A percentile compares a stretch with the other conserved stretches of the same genome.
phyloP scores from a whole-genome alignment of 306 rosid species.

The Vigna hirtella region DNA sequence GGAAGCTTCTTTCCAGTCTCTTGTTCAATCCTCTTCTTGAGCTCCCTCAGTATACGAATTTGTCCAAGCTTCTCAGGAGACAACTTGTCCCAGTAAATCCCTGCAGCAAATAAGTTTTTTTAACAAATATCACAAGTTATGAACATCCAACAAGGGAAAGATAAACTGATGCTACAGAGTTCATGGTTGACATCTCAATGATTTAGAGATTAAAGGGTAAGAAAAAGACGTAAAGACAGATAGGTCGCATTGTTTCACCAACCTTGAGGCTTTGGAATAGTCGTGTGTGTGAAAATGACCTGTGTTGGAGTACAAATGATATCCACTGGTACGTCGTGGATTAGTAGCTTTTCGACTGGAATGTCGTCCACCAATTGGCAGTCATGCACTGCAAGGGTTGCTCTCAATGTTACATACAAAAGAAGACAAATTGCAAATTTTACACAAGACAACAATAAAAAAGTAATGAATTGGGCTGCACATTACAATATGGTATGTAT shows the following conservation, averaged over 20 bases:
- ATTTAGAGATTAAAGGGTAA: neutral
- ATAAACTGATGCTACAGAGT: constrained; percentile 21
- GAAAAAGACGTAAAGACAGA: neutral
- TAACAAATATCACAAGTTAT: neutral
- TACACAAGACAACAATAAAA: neutral
- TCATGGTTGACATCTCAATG: constrained; percentile 8
- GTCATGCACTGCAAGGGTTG: constrained; percentile 71
- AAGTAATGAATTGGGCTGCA: neutral
- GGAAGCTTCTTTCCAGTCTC: constrained; percentile 81
- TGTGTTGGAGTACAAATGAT: constrained; percentile 88
- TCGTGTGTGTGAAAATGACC: constrained; percentile 70
- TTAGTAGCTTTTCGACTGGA: constrained; percentile 75
- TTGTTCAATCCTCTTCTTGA: constrained; percentile 70
- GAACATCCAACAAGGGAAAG: constrained; percentile 22
- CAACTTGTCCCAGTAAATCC: constrained; percentile 94
- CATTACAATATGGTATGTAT: constrained; percentile 5
- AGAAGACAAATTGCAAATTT: neutral
- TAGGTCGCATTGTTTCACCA: constrained; percentile 41
- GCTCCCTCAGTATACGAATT: constrained; percentile 82
- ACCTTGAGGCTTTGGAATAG: constrained; percentile 94
- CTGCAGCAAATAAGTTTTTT: constrained; percentile 45
- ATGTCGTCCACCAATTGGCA: constrained; percentile 89
- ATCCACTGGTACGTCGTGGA: constrained; percentile 93
- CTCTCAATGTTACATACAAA: constrained; percentile 16
- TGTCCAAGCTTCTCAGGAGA: constrained; percentile 92